phyloP scores from a whole-genome alignment of 345 rosid genomes.

The Hibiscus tridactylites region DNA sequence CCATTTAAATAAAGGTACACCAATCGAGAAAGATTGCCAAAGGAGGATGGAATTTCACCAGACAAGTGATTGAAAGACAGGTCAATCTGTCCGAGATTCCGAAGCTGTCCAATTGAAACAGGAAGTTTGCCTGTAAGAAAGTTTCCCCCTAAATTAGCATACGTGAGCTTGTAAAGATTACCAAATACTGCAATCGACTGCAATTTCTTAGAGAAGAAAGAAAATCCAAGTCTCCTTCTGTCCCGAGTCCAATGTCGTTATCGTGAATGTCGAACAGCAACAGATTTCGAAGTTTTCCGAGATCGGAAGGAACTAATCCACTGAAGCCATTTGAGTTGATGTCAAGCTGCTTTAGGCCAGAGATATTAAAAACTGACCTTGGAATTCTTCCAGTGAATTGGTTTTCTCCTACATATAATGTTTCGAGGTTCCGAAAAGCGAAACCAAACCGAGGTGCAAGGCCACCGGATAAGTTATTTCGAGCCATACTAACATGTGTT shows the following conservation, averaged over 20 bases:
- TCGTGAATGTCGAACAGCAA: not conserved
- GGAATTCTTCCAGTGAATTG: slow-evolving; percentile 24
- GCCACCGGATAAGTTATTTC: slow-evolving; percentile 7
- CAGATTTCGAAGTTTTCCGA: slow-evolving; percentile 12
- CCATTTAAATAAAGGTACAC: not conserved
- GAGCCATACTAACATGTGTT: accelerated
- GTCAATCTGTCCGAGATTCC: not conserved
- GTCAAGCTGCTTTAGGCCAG: slow-evolving; percentile 3
- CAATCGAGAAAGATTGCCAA: not conserved
- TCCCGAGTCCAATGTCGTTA: not conserved
- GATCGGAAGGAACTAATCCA: slow-evolving; percentile 12
- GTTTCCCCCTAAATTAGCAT: not conserved
- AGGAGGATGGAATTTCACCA: not conserved
- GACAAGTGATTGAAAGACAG: not conserved
- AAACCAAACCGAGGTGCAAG: slow-evolving; percentile 14
- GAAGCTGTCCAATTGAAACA: not conserved
- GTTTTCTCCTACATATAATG: slow-evolving; percentile 9
- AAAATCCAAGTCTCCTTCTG: slow-evolving; percentile 7
- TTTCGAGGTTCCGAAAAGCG: slow-evolving; percentile 7
- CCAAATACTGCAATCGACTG: not conserved
- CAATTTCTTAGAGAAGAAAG: slow-evolving; percentile 6
- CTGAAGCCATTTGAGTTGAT: not conserved
- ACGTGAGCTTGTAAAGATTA: not conserved
- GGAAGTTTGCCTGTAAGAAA: not conserved
- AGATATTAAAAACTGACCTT: slow-evolving; percentile 19